Conservation (phyloP, 352 stramenopile species). For the Phytophthora rubi region DNA sequence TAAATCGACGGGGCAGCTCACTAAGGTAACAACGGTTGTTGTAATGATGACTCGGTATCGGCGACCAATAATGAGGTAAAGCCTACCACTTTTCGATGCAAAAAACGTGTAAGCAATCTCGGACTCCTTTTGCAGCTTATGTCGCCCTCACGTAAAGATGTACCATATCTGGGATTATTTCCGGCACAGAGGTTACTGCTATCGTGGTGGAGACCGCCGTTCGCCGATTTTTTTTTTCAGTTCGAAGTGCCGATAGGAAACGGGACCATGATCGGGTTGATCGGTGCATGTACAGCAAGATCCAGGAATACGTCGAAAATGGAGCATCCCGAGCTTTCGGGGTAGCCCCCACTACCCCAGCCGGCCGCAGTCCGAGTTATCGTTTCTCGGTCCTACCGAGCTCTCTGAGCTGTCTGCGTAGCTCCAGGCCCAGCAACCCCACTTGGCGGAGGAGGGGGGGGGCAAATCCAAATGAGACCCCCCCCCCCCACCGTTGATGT, state of each 20-base stretch:
- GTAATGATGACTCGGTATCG: not conserved
- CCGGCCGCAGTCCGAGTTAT: not conserved
- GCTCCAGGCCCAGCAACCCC: not conserved
- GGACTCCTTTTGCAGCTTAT: too few species aligned
- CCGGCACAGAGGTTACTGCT: too few species aligned
- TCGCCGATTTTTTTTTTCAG: too few species aligned
- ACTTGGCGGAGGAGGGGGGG: not conserved
- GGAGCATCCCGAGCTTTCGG: not conserved
- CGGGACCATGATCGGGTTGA: not conserved
- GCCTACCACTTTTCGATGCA: too few species aligned
- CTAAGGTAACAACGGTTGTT: not conserved
- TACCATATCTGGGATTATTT: too few species aligned
- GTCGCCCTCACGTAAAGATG: not conserved
- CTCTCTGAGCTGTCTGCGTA: not conserved
- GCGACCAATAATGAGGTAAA: too few species aligned
- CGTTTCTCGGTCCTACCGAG: not conserved
- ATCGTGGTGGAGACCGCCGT: too few species aligned
- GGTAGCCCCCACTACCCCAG: not conserved
- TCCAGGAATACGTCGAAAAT: constrained; percentile 2
- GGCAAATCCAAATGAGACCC: constrained; percentile 32
- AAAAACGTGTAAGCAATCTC: too few species aligned
- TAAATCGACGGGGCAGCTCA: not conserved
- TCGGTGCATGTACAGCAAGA: not conserved
- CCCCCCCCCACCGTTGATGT: constrained; percentile 20
- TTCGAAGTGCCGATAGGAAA: not conserved